Base-by-base conservation (phyloP, 805 yeast genomes). In the Ogataea paradorogensis region DNA sequence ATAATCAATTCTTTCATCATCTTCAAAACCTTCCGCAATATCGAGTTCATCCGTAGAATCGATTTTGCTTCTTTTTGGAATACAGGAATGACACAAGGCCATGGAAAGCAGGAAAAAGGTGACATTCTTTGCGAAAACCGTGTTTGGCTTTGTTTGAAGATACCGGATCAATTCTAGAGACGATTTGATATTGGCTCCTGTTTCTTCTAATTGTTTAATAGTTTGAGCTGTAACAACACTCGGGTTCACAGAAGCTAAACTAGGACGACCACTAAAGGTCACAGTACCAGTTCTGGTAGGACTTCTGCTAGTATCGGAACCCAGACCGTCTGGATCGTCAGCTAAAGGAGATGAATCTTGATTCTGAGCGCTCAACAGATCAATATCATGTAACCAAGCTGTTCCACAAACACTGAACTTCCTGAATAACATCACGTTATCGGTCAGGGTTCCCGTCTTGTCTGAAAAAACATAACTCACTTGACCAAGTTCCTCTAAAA, bases 361-460 rank as follows among this genome's bases (percentile, higher is more conserved):
- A 15, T 47, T 65, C 13, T 55, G 46, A 8, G 52, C 58, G 3
- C 50, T 56, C 11, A 68, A 50, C 35, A 70, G 58, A 50, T 80
- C 88, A 20, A 78, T 60, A 45, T 83, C 89, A 61, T 93, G 99
- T 8, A 80, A 56, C 96, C 96, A 93, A 5, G 95, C 79, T 3
- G 82, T 73, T 2, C 99, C 99, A 38, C 84, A 82, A 5, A 93
- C 82, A 8, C 95, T 78, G 50, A 91, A 76, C 56, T 90, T 90
- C 32, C 96, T 73, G 61, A 93, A 93, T 20, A 91, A 66, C 99
- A 93, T 93, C 52, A 82, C 66, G 58, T 93, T 93, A 53, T 93
- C 98, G 0, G 99, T 93, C 45, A 93, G 71, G 0, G 99, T 93
- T 8, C 99, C 99, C 0, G 99, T 93, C 61, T 93, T 93, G 63